phyloP scores from a whole-genome alignment of 176 grass and related monocot genomes.

The Oryza longistaminata region DNA sequence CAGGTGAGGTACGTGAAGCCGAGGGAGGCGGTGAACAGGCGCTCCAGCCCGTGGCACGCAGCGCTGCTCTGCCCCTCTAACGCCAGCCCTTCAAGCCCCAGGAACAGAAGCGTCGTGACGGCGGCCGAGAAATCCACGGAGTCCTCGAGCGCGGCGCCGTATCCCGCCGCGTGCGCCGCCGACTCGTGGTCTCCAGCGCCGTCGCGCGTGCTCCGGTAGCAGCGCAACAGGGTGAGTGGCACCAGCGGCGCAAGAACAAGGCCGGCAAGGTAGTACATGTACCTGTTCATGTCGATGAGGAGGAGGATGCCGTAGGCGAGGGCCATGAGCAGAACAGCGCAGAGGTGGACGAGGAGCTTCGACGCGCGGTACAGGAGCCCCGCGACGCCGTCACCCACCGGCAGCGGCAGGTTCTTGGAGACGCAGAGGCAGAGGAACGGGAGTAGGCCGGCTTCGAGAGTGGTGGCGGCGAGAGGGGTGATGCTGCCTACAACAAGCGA shows the following conservation, averaged over 20 bases:
- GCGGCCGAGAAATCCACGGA: background rate
- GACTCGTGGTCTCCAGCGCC: too few species aligned
- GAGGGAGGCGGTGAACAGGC: background rate
- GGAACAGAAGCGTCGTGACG: background rate
- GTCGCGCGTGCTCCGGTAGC: background rate
- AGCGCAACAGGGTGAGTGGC: background rate
- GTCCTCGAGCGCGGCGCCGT: background rate
- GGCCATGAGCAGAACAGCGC: background rate
- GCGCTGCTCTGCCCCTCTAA: background rate
- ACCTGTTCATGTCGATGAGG: background rate
- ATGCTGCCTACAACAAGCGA: background rate
- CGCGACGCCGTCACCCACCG: background rate
- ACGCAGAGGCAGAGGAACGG: background rate
- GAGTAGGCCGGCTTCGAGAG: background rate
- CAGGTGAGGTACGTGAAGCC: background rate
- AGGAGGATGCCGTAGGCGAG: background rate
- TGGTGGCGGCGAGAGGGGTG: background rate
- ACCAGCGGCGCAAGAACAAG: background rate
- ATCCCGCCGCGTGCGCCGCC: too few species aligned
- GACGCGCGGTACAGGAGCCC: background rate
- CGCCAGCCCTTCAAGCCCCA: background rate
- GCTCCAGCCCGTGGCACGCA: background rate
- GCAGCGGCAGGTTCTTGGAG: too few species aligned
- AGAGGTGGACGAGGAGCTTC: background rate
- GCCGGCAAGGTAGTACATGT: background rate